A percentile compares a stretch with the other conserved stretches of the same genome.
These are phyloP conservation scores for Amoebophrya sp. DNA, from an alignment of 169 alveolate genomes.

Conservation along the genomic window DNA sequence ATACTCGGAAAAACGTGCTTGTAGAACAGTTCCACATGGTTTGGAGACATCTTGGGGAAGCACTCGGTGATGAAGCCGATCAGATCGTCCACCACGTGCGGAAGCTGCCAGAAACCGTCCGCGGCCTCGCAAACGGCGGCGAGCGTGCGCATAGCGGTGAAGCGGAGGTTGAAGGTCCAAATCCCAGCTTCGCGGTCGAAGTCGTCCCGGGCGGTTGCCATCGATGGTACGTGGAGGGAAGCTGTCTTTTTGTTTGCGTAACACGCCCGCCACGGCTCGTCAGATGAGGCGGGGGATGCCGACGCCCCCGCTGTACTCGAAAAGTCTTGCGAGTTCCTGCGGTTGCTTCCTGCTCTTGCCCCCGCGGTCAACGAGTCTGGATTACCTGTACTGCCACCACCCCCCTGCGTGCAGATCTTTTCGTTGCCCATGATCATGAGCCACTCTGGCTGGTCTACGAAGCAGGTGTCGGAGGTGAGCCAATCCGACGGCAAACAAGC, in stretches of 20 bases:
- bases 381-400: background rate
- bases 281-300: background rate
- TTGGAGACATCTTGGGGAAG: background rate
- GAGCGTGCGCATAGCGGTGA: background rate
- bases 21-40: background rate
- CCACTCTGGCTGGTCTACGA: background rate
- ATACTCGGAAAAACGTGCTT: background rate
- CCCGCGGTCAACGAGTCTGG: background rate
- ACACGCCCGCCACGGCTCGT: background rate
- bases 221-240: background rate
- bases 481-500: background rate
- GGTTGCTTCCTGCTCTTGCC: background rate
- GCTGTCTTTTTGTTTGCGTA: background rate
- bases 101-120: background rate
- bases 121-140: background rate
- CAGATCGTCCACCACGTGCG: background rate
- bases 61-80: background rate
- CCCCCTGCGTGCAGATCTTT: background rate
- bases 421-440: background rate
- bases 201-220: background rate
- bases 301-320: background rate
- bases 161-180: background rate
- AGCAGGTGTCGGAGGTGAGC: background rate
- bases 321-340: background rate
- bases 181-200: background rate